A percentile compares a stretch with the other conserved stretches of the same genome.
phyloP scores from a whole-genome alignment of 1,139 yeast genomes.

The Yamadazyma triangularis region DNA sequence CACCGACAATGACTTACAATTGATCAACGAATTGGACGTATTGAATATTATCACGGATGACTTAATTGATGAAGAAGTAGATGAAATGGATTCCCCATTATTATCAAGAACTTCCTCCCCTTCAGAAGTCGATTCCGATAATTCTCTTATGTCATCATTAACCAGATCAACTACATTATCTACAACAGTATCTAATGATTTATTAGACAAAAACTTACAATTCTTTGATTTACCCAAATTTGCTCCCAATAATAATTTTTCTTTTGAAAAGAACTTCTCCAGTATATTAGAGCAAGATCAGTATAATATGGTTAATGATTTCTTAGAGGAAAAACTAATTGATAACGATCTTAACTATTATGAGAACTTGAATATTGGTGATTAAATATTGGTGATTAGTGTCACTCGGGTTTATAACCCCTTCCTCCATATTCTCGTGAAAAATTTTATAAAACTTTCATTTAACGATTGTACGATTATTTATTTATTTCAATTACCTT shows the following conservation, averaged over 20 bases:
- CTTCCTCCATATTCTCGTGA: no score
- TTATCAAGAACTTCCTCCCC: conserved; percentile 42
- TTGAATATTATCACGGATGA: conserved; percentile 9
- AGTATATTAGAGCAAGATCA: conserved; percentile 31
- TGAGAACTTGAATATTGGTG: conserved; percentile 11
- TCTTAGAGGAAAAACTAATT: conserved; percentile 37
- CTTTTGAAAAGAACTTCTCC: conserved; percentile 1
- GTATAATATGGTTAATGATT: conserved; percentile 38
- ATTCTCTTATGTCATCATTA: conserved; percentile 35
- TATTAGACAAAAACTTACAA: conserved; percentile 14
- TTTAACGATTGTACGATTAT: no score
- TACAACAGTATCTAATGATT: conserved; percentile 17
- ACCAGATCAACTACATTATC: conserved; percentile 45
- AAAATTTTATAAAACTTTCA: no score
- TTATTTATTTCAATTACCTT: no score
- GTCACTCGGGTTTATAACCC: no score
- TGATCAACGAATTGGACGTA: conserved; percentile 5
- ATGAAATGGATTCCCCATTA: conserved; percentile 22
- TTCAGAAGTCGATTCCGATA: conserved; percentile 30
- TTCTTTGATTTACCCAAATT: conserved; percentile 25
- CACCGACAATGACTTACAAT: conserved; percentile 9
- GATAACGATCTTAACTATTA: conserved; percentile 34
- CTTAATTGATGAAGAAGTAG: conserved; percentile 12
- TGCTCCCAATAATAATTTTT: conserved; percentile 3
- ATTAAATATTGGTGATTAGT: no score